Conservation (phyloP, 345 rosid species). For the Psidium guajava region DNA sequence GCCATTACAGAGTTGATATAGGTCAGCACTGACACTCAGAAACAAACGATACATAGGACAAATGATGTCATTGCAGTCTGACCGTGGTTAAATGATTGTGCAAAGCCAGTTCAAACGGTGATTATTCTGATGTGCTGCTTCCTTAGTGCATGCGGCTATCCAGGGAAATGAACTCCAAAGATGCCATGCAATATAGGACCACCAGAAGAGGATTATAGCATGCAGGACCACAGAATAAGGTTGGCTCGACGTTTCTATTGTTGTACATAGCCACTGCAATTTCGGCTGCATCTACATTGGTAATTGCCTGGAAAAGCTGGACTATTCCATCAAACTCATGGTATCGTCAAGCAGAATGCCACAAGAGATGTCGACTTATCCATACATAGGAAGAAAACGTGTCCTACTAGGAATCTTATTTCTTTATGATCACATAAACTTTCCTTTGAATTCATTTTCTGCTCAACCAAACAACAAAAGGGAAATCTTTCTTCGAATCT, state of each 20-base stretch:
- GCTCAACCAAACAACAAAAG: background rate
- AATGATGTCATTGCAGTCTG: background rate
- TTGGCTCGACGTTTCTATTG: background rate
- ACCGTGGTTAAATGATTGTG: background rate
- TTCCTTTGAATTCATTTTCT: background rate
- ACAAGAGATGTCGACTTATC: background rate
- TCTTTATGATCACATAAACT: background rate
- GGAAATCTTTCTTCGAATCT: background rate
- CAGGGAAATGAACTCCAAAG: background rate
- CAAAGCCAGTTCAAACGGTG: background rate
- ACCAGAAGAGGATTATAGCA: background rate
- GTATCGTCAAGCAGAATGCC: background rate
- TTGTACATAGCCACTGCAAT: background rate
- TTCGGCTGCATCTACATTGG: conserved; percentile 3
- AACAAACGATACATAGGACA: background rate
- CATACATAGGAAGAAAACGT: background rate
- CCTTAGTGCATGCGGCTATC: background rate
- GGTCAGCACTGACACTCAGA: background rate
- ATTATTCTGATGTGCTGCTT: background rate
- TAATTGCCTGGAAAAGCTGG: background rate
- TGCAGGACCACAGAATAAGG: conserved; percentile 2
- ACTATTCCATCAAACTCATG: background rate
- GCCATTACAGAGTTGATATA: background rate
- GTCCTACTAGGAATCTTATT: background rate
- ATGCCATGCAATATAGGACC: background rate